Percentiles rank a stretch among this genome's conserved stretches.
These are phyloP conservation scores for Rhodotorula sp. DNA, from an alignment of 1,284 basidiomycete species.

Conservation along the genomic window DNA sequence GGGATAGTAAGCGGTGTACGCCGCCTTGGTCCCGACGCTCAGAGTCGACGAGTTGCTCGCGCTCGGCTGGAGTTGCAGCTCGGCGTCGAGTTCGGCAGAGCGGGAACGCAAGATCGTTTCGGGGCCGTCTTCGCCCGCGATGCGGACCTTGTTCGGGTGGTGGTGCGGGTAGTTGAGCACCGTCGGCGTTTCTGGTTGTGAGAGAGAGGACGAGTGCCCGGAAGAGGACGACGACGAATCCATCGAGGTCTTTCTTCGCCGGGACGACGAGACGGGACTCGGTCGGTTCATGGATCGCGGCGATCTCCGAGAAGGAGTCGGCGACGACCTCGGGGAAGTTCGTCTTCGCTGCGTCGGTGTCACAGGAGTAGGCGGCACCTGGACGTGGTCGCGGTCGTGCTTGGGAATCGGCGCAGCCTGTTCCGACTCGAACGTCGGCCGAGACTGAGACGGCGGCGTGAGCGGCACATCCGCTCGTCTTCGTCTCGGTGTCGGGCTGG, in stretches of 20 bases:
- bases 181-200: conserved; percentile 36
- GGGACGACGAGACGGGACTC: conserved; percentile 1
- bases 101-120: neutral
- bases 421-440: conserved; percentile 25
- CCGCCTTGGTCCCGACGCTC: conserved; percentile 21
- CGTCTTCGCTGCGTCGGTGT: conserved; percentile 29
- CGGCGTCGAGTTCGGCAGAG: conserved; percentile 10
- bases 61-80: neutral
- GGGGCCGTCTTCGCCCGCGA: conserved; percentile 21
- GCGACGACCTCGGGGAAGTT: conserved; percentile 4
- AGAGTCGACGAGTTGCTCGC: conserved; percentile 15
- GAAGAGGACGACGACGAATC: conserved; percentile 38
- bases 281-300: conserved; percentile 4
- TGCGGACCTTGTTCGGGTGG: conserved; percentile 21
- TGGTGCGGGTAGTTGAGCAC: conserved; percentile 4
- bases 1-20: conserved; percentile 40
- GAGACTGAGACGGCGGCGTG: conserved; percentile 24
- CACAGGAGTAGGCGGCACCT: conserved; percentile 33
- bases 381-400: neutral
- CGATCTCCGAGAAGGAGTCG: conserved; percentile 4
- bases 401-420: neutral
- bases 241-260: conserved; percentile 28
- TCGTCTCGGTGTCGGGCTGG: conserved; percentile 4
- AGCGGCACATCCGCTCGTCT: conserved; percentile 10
- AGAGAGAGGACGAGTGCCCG: conserved; percentile 21